Conservation (phyloP, 805 yeast genomes). For the Saccharomycopsis fermentans region DNA sequence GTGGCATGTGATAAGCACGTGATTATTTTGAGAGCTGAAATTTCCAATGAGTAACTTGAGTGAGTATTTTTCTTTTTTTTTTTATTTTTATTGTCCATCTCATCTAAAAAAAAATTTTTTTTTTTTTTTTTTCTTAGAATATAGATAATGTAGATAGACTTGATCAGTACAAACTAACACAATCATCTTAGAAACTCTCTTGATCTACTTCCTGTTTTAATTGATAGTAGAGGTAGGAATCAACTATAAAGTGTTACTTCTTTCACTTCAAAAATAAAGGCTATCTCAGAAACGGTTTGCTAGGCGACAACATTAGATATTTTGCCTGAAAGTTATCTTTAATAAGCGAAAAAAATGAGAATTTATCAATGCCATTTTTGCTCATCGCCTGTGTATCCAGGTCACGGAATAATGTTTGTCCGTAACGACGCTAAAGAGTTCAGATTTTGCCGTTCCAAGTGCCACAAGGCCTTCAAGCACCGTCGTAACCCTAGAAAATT, state of each 20-base stretch:
- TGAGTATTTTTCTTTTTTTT: background rate
- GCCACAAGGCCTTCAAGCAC: constrained; percentile 95
- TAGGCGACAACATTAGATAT: too few species aligned
- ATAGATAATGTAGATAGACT: background rate
- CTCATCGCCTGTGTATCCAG: constrained; percentile 91
- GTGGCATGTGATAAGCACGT: background rate
- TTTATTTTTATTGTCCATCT: background rate
- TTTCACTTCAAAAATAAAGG: too few species aligned
- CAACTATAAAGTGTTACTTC: too few species aligned
- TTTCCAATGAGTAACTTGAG: too few species aligned
- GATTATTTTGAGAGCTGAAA: background rate
- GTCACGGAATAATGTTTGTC: constrained; percentile 94
- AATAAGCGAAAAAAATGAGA: constrained; percentile 47
- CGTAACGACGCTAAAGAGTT: constrained; percentile 98
- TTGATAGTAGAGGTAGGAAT: too few species aligned
- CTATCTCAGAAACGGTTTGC: too few species aligned
- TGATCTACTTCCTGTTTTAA: too few species aligned
- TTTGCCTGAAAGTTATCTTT: too few species aligned
- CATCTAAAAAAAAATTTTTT: background rate
- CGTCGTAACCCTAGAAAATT: constrained; percentile 97
- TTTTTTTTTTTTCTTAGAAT: too few species aligned
- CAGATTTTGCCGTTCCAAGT: constrained; percentile 93
- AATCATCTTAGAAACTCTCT: too few species aligned
- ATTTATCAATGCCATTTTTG: constrained; percentile 90
- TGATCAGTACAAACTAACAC: background rate